Conservation (phyloP, 2,329 filamentous ascomycete species). For the Colletotrichum sp. region DNA sequence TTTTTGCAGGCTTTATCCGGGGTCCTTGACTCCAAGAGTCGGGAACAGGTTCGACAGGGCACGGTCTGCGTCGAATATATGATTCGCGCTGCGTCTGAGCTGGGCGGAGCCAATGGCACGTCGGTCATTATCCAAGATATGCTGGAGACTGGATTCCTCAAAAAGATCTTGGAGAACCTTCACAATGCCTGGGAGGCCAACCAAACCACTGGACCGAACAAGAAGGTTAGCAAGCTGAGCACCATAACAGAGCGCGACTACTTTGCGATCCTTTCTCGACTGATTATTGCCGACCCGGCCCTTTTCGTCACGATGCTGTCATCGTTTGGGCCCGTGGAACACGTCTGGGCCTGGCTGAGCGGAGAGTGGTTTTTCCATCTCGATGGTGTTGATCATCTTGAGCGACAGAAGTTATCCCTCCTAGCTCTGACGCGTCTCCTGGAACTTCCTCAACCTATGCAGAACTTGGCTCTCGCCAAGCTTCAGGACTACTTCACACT, state of each 20-base stretch:
- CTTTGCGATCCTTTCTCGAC: slow-evolving; percentile 79
- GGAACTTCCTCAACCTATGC: slow-evolving; percentile 64
- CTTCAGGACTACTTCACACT: slow-evolving; percentile 78
- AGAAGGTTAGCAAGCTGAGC: slow-evolving; percentile 71
- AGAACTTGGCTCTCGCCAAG: slow-evolving; percentile 61
- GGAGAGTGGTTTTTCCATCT: slow-evolving; percentile 73
- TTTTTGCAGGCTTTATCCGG: slow-evolving; percentile 54
- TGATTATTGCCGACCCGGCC: slow-evolving; percentile 74
- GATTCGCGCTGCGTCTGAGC: slow-evolving; percentile 65
- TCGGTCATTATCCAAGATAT: slow-evolving; percentile 70
- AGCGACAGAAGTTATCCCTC: slow-evolving; percentile 73
- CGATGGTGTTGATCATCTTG: slow-evolving; percentile 69
- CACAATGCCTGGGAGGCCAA: slow-evolving; percentile 75
- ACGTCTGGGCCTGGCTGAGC: slow-evolving; percentile 65
- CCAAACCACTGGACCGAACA: slow-evolving; percentile 82
- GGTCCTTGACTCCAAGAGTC: slow-evolving; percentile 56
- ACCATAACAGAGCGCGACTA: slow-evolving; percentile 84
- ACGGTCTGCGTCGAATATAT: slow-evolving; percentile 69
- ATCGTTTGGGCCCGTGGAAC: slow-evolving; percentile 49
- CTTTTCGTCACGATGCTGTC: slow-evolving; percentile 67
- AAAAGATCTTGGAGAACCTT: slow-evolving; percentile 68
- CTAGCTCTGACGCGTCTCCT: slow-evolving; percentile 75
- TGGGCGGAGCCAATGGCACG: slow-evolving; percentile 67
- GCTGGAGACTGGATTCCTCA: slow-evolving; percentile 66
- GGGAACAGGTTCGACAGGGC: slow-evolving; percentile 63